Evolutionary conservation across 345 rosid genomes (phyloP), one percentile per base, ranked within the genome.

Genomic region (Excoecaria cochinchinensis): DNA sequence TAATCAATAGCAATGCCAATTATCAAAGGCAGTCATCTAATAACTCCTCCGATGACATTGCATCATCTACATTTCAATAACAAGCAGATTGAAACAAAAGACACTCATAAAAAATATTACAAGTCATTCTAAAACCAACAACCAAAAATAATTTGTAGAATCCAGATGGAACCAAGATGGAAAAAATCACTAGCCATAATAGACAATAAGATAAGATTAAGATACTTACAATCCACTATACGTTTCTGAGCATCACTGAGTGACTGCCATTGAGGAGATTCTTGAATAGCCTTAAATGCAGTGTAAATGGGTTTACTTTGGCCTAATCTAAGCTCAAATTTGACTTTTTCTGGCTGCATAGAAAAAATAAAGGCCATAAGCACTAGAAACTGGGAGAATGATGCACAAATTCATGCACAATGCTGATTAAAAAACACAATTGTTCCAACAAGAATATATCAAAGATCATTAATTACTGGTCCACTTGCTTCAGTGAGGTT

Each of bases 231-330:
- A 72, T 90, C 94, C 60, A 91, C 97, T 73, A 89, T 79, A 61
- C 97, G 90, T 70, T 85, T 91, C 59, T 84, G 82, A 81, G 97
- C 95, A 79, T 86, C 91, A 62, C 84, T 91, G 31, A 88, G 86
- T 2, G 83, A 72, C 31, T 81, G 68, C 93, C 93, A 91, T 8
- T 89, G 89, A 17, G 94, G 80, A 77, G 93, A 90, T 42, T 90
- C 92, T 70, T 74, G 88, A 71, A 91, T 87, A 73, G 91, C 90
- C 78, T 84, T 87, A 81, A 91, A 90, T 4, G 98, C 94, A 83
- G 84, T 86, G 80, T 88, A 87, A 47, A 93, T 82, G 46, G 98
- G 93, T 72, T 86, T 89, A 76, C 96, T 93, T 80, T 93, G 98
- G 50, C 92, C 96, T 46, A 93, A 72, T 66, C 90, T 87, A 12